Evolutionary conservation across 1,139 yeast genomes (phyloP), one percentile per base, ranked within the genome.

Genomic region (Yamadazyma triangularis): DNA sequence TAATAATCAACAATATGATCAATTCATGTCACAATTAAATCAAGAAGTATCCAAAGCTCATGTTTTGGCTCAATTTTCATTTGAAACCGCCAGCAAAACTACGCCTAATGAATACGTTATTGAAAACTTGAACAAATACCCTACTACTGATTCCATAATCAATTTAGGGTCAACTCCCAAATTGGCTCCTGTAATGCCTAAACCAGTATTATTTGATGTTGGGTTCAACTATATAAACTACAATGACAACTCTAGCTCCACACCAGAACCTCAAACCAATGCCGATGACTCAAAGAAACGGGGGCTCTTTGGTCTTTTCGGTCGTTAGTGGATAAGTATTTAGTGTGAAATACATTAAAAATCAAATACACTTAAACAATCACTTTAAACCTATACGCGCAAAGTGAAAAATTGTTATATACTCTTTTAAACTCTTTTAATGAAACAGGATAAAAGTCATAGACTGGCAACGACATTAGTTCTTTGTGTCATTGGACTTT

Each of bases 171-270:
- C 68, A 11, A 51, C 55, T 11, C 42, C 76, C 16, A 58, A 58
- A 10, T 39, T 67, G 27, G 48, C 42, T 36, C 84, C 95, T 2
- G 73, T 84, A 2, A 69, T 79, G 36, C 75, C 82, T 36, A 89
- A 89, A 56, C 96, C 97, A 1, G 95, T 88, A 7, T 72, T 88
- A 47, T 89, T 87, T 50, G 97, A 89, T 53, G 68, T 86, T 47
- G 96, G 94, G 0, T 88, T 68, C 63, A 88, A 88, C 53, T 88
- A 85, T 50, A 73, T 89, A 32, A 65, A 69, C 28, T 78, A 79
- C 49, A 41, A 53, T 8, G 34, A 48, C 16, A 34, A 24, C 23
- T 34, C 25, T 15, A 22, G 42, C 4, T 29, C 43, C 8, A 26
- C 33, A 8, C 40, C 41, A 8, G 40, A 32, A 18, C 34, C 39